Percentiles rank a stretch among this genome's conserved stretches.
These are phyloP conservation scores for Daldinia childiae DNA, from an alignment of 495 filamentous ascomycete genomes.

Conservation along the genomic window DNA sequence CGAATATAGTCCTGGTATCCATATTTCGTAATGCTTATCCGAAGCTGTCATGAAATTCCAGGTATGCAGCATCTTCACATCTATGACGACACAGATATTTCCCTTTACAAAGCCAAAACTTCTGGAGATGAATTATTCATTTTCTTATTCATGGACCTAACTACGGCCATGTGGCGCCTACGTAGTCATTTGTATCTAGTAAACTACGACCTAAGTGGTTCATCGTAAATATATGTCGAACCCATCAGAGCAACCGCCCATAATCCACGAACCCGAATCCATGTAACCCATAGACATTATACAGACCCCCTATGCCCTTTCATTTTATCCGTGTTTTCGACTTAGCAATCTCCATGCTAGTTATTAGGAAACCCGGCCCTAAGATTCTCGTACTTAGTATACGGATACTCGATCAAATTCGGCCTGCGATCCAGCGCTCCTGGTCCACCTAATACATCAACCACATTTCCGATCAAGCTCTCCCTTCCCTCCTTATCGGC, in stretches of 20 bases:
- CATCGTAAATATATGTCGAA: neutral
- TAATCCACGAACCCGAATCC: neutral
- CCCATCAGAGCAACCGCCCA: neutral
- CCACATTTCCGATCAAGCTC: constrained; percentile 77
- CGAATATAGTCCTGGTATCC: no score
- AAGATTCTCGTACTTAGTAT: constrained; percentile 84
- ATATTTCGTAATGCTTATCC: no score
- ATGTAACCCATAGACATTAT: neutral
- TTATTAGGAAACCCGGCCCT: constrained; percentile 64
- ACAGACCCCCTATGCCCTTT: neutral
- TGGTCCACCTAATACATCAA: constrained; percentile 65
- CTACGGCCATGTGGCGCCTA: neutral
- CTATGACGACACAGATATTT: neutral
- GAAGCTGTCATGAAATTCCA: neutral
- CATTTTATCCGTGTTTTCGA: neutral
- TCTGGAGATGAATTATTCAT: neutral
- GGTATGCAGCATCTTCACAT: neutral
- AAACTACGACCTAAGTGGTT: neutral
- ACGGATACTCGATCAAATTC: constrained; percentile 77
- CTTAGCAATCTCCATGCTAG: constrained; percentile 14
- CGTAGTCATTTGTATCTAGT: neutral
- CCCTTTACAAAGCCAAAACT: neutral
- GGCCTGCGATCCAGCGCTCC: constrained; percentile 63
- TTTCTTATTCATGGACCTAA: neutral
- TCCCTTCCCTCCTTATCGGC: constrained; percentile 73